Evolutionary conservation across 371 early-diverging fungal species (phyloP), one percentile per base, ranked within the genome.

Genomic region (Umbelopsis sp.): DNA sequence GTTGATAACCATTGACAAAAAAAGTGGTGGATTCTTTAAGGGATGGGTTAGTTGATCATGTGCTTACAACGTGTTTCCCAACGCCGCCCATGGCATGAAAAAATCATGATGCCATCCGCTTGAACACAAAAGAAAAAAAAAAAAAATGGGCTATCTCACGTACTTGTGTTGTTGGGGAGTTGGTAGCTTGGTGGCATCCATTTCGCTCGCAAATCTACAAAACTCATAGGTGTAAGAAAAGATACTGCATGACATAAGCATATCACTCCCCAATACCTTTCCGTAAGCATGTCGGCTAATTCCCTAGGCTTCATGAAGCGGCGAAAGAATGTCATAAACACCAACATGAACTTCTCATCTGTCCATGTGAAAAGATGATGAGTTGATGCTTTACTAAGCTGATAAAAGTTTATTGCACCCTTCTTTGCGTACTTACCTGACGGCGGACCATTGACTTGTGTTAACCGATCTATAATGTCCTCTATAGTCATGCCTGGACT

Each of bases 241-340:
- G 9, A 22, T 3, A 50, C 24, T 22, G 22, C 50, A 29, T 45
- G 12, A 18, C 29, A 32, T 29, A n/a, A 9, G 44, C 29, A 38
- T 3, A 24, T 66, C 50, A 5, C 11, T 22, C 9, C 22, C 16
- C 4, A 4, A 29, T 78, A 84, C 70, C 83, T 79, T 20, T 78
- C 80, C 20, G 85, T 80, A 12, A 87, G 68, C 44, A 70, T 72
- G 24, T 80, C 76, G 9, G 83, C 76, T 14, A 87, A 73, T 14
- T 83, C 83, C 18, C 75, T 69, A 9, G 87, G 87, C n/a, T 77
- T 84, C 82, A 87, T 81, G 46, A 87, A 86, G 44, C 72, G 78
- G 50, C 87, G 78, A 68, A 81, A 87, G 70, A 87, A 85, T 32
- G 83, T 80, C 57, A 87, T 73, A 68, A 87, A 87, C 12, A 83